Evolutionary conservation across 2,329 filamentous ascomycete species (phyloP), one percentile per base, ranked within the genome.

Genomic region (Blumeria graminis): DNA sequence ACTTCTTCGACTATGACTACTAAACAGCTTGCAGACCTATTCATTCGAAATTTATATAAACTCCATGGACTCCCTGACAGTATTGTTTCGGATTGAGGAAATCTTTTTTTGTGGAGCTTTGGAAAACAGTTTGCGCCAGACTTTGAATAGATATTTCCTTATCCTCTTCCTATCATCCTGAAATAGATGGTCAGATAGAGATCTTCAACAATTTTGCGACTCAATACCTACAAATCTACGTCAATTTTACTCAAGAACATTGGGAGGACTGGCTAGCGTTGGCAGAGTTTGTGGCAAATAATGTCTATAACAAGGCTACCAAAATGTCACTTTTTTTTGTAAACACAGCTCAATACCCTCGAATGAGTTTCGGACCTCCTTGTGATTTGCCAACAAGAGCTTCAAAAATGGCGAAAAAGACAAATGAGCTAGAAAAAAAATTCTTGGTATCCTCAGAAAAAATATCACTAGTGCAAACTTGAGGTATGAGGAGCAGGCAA

Each of bases 141-240:
- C 48, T 60, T 11, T 14, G 36, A 11, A 56, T 59, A 8, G 53
- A 55, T 11, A 46, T 58, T 3, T 13, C 32, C 7, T 36, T 60
- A 16, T 58, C 56, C 5, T 58, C 55, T 3, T 46, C 58, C 7
- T 60, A 57, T 39, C 56, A 62, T 35, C 57, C 43, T 7, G 35
- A 62, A 56, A n/a, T n/a, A n/a, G 59, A 62, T 43, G 46, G 61
- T 9, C 54, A 59, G 14, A 62, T 58, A 9, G 57, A 62, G 53
- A 46, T 43, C 0, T 13, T 54, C 5, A 62, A 62, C 18, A 36
- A 52, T 28, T 56, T 55, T 9, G 32, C 61, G 6, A 56, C 60
- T 56, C 28, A 48, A 16, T 58, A 58, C 33, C 38, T 62, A 14
- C 56, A 55, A 1, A 5, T 34, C 5, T 61, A 58, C 18, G 46